Evolutionary conservation across 768 basidiomycete species (phyloP).

Genomic region (Sporobolomyces pararoseus): DNA sequence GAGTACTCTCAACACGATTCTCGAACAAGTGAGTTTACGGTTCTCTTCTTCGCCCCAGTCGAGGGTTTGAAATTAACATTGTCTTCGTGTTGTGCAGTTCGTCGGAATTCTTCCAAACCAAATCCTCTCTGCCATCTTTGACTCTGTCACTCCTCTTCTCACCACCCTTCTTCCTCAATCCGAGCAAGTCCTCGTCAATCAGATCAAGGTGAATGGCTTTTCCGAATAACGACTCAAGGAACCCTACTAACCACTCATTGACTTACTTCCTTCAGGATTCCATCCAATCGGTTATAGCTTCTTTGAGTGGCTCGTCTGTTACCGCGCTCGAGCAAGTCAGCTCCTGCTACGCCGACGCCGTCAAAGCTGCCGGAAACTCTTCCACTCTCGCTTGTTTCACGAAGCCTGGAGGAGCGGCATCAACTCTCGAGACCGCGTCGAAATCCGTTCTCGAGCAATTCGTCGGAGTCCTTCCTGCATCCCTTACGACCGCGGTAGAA

Average conservation of each 20-base stretch:
- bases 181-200: constrained; percentile 36
- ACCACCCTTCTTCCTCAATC: constrained; percentile 38
- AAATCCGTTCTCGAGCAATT: constrained; percentile 42
- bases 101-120: constrained; percentile 44
- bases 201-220: constrained; percentile 13
- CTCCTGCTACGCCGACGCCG: constrained; percentile 40
- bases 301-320: constrained; percentile 37
- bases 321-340: constrained; percentile 38
- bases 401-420: constrained; percentile 30
- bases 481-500: constrained; percentile 37
- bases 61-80: too few species aligned
- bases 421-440: constrained; percentile 40
- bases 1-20: constrained; percentile 38
- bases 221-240: not conserved
- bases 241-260: constrained; percentile 6
- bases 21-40: constrained; percentile 35
- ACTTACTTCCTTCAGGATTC: too few species aligned
- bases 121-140: constrained; percentile 40
- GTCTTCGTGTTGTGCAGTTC: constrained; percentile 19
- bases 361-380: constrained; percentile 39
- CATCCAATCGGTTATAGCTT: constrained; percentile 42
- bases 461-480: constrained; percentile 42
- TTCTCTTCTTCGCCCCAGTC: not conserved
- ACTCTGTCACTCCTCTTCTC: constrained; percentile 42
- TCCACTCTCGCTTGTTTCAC: constrained; percentile 40